phyloP scores from a whole-genome alignment of 768 basidiomycete species.

The Suillus plorans region DNA sequence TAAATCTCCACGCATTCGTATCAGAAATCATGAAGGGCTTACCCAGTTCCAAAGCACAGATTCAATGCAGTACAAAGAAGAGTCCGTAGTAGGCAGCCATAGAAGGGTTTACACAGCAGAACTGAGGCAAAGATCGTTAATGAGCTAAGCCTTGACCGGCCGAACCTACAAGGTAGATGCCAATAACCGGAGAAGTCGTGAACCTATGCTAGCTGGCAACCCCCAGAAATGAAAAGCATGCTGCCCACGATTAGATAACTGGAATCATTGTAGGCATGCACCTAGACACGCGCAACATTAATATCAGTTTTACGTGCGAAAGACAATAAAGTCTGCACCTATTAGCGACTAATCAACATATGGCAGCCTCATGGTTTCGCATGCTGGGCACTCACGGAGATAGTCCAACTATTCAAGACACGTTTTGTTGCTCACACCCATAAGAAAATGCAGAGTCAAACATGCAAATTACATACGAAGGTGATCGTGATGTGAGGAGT shows the following conservation, averaged over 20 bases:
- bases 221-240: conserved; percentile 2
- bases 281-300: not conserved
- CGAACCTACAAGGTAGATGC: not conserved
- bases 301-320: not conserved
- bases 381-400: not conserved
- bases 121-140: not conserved
- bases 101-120: not conserved
- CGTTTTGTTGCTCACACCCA: not conserved
- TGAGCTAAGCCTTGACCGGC: not conserved
- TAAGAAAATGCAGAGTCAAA: not conserved
- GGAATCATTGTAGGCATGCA: not conserved
- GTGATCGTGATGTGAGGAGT: not conserved
- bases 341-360: not conserved
- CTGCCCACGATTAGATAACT: conserved; percentile 2
- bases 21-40: not conserved
- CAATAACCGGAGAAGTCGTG: not conserved
- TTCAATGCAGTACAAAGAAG: not conserved
- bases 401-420: not conserved
- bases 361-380: not conserved
- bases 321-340: not conserved
- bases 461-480: not conserved
- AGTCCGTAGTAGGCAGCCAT: not conserved
- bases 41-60: not conserved
- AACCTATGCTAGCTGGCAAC: not conserved
- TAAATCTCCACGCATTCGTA: not conserved